Percentiles rank a stretch among this genome's conserved stretches.
Conservation (phyloP, 129 eudicot genomes). For the Chrysanthemum lavandulifolium region DNA sequence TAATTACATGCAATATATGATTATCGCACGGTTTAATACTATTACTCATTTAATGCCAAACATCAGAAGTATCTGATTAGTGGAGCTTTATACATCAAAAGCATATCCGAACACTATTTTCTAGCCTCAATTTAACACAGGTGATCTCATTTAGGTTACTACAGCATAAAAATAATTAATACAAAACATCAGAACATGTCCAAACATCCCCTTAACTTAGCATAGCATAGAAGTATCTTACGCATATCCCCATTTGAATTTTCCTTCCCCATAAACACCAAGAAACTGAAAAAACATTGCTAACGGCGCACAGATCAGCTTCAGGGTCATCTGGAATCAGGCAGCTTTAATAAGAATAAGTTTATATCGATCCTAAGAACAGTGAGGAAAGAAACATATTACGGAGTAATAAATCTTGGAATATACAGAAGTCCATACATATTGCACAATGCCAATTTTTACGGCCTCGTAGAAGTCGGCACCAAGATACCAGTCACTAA, state of each 20-base stretch:
- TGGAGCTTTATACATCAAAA: too few species aligned
- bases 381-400: conserved; percentile 3
- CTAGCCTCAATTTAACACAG: too few species aligned
- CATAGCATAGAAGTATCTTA: conserved; percentile 35
- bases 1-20: too few species aligned
- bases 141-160: too few species aligned
- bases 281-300: conserved; percentile 66
- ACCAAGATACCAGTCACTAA: conserved; percentile 89
- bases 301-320: conserved; percentile 76
- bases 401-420: neutral
- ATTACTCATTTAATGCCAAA: too few species aligned
- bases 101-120: too few species aligned
- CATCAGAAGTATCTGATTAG: too few species aligned
- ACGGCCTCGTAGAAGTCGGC: conserved; percentile 89
- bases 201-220: neutral
- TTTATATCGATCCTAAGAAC: neutral
- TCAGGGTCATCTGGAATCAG: conserved; percentile 74
- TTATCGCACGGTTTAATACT: too few species aligned
- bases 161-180: too few species aligned
- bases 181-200: too few species aligned
- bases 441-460: conserved; percentile 93
- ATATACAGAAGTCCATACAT: conserved; percentile 51
- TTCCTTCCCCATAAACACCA: conserved; percentile 94
- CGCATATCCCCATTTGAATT: conserved; percentile 85
- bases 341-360: neutral